phyloP scores from a whole-genome alignment of 768 basidiomycete genomes.

The Mrakia blollopis region DNA sequence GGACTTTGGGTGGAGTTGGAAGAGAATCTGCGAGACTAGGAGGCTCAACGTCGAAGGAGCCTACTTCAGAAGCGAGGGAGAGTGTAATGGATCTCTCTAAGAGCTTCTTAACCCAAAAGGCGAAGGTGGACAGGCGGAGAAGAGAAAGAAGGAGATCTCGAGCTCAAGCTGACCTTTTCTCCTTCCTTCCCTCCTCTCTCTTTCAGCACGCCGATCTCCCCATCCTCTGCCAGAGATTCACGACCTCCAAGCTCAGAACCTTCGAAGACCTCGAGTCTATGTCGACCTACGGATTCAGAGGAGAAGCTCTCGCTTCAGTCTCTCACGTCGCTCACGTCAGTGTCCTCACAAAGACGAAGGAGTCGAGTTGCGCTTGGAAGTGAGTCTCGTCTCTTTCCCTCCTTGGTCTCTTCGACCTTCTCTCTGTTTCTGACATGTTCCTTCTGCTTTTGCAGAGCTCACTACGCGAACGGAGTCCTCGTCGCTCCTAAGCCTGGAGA shows the following conservation, averaged over 20 bases:
- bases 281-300: slow-evolving; percentile 90
- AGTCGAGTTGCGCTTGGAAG: slow-evolving; percentile 87
- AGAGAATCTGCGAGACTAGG: too few species aligned
- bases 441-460: slow-evolving; percentile 54
- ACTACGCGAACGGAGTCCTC: slow-evolving; percentile 72
- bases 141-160: neutral
- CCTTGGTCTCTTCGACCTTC: neutral
- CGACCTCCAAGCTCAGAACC: slow-evolving; percentile 82
- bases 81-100: neutral
- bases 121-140: neutral
- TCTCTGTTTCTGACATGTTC: neutral
- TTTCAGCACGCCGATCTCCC: slow-evolving; percentile 76
- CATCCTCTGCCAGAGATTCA: slow-evolving; percentile 88
- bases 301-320: slow-evolving; percentile 93
- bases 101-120: slow-evolving; percentile 39
- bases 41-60: too few species aligned
- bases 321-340: slow-evolving; percentile 86
- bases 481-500: slow-evolving; percentile 66
- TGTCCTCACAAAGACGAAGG: slow-evolving; percentile 82
- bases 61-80: too few species aligned
- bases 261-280: slow-evolving; percentile 82
- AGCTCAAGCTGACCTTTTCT: slow-evolving; percentile 12
- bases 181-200: slow-evolving; percentile 5
- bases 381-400: slow-evolving; percentile 49
- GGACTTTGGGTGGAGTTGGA: neutral